Evolutionary conservation across 768 basidiomycete species (phyloP).

Genomic region (Myochromella boudieri): DNA sequence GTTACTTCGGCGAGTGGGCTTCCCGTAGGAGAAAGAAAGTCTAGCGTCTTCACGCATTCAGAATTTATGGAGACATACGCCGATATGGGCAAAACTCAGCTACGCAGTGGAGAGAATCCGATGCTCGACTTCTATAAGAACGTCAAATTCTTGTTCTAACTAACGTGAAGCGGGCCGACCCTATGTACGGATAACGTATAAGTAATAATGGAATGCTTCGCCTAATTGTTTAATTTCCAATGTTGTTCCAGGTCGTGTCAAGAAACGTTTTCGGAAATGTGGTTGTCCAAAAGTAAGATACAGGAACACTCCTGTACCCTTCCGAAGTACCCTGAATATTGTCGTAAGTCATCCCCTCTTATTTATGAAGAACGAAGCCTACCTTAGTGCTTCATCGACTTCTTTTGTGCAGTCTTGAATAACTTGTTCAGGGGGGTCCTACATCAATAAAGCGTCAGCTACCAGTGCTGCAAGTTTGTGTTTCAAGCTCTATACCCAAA

Average conservation of each 20-base stretch:
- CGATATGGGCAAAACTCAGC: constrained; percentile 64
- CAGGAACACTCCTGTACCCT: constrained; percentile 58
- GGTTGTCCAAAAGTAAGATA: constrained; percentile 90
- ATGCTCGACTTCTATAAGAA: constrained; percentile 90
- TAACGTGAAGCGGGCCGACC: too few relatives aligned
- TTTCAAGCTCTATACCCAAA: constrained; percentile 57
- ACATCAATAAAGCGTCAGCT: too few relatives aligned
- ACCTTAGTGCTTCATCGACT: constrained; percentile 76
- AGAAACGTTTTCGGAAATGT: constrained; percentile 75
- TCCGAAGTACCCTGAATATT: constrained; percentile 57
- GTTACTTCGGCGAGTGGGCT: constrained; percentile 72
- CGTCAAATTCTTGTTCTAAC: constrained; percentile 87
- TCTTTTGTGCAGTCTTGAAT: constrained; percentile 73
- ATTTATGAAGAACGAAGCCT: constrained; percentile 7
- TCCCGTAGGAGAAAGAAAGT: constrained; percentile 79
- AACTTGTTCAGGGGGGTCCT: constrained; percentile 77
- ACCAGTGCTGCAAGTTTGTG: too few relatives aligned
- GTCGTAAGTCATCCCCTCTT: background rate
- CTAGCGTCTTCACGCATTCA: constrained; percentile 81
- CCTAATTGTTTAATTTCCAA: constrained; percentile 73
- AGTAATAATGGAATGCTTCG: constrained; percentile 81
- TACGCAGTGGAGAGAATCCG: constrained; percentile 85
- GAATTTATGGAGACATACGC: constrained; percentile 90
- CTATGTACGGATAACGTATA: constrained; percentile 59
- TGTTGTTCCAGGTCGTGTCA: constrained; percentile 53